Evolutionary conservation across 352 stramenopile species (phyloP).

Genomic region (Phytopythium montanum): DNA sequence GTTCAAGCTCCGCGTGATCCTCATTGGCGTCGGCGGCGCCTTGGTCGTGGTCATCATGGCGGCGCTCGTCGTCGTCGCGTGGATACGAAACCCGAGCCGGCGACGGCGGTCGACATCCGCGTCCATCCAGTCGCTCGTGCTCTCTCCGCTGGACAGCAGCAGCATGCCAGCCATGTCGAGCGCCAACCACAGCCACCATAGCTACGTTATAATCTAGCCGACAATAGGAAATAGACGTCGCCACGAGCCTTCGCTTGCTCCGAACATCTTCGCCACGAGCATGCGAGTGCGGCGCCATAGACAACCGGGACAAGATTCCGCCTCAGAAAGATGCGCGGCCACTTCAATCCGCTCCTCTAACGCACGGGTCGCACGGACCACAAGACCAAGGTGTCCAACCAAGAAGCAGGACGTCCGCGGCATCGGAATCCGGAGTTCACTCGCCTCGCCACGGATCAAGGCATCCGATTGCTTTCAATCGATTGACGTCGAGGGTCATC

Average conservation of each 20-base stretch:
- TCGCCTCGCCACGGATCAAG: too few species aligned
- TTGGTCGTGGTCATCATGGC: slow-evolving; percentile 3
- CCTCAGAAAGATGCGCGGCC: background rate
- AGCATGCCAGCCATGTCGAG: background rate
- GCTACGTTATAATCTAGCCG: background rate
- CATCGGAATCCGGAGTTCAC: too few species aligned
- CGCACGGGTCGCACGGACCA: background rate
- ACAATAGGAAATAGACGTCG: background rate
- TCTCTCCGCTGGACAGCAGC: slow-evolving; percentile 1
- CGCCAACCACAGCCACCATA: background rate
- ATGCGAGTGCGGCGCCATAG: background rate
- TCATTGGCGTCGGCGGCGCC: slow-evolving; percentile 2
- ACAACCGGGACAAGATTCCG: background rate
- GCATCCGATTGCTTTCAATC: too few species aligned
- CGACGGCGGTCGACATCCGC: background rate
- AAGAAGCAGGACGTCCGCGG: too few species aligned
- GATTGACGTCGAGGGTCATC: too few species aligned
- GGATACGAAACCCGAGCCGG: background rate
- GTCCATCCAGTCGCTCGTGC: slow-evolving; percentile 2
- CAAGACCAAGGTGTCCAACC: too few species aligned
- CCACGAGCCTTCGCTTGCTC: background rate
- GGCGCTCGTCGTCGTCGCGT: background rate
- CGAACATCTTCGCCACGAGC: background rate
- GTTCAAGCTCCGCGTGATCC: slow-evolving; percentile 3
- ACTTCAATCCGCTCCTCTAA: background rate